Conservation (phyloP, 176 grass and related monocot genomes). For the Luzula sylvatica region DNA sequence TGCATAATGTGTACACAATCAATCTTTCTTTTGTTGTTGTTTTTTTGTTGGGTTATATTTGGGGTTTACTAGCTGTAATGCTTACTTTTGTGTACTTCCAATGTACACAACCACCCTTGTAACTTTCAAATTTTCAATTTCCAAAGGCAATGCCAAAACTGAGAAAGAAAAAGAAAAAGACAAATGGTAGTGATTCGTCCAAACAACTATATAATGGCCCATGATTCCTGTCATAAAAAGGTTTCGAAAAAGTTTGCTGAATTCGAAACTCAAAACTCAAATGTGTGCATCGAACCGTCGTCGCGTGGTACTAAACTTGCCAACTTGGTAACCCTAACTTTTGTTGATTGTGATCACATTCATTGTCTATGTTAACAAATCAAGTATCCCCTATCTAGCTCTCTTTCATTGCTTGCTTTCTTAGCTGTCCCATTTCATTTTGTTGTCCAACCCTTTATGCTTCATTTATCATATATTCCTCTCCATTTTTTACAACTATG, state of each 20-base stretch:
- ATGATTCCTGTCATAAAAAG: neutral
- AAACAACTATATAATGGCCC: neutral
- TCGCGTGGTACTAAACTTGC: neutral
- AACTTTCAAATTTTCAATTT: no score
- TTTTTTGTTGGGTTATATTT: slow-evolving; percentile 15
- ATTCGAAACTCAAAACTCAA: neutral
- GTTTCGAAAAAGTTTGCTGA: neutral
- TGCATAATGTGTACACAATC: slow-evolving; percentile 3
- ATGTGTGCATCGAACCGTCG: slow-evolving; percentile 1
- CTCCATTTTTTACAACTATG: neutral
- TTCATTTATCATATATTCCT: neutral
- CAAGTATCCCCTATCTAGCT: no score
- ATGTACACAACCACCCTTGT: no score
- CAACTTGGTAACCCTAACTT: neutral
- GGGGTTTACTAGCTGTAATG: neutral
- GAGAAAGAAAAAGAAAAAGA: neutral
- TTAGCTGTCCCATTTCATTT: slow-evolving; percentile 13
- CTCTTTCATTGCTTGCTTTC: neutral
- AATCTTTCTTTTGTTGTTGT: slow-evolving; percentile 4
- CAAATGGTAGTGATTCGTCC: neutral
- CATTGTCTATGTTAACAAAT: neutral
- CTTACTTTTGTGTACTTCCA: no score
- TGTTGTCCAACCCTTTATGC: neutral
- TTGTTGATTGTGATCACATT: neutral
- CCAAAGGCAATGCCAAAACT: no score